These are phyloP conservation scores for Pneumocystis murina DNA, from an alignment of 1,139 yeast genomes.

Conservation along the genomic window DNA sequence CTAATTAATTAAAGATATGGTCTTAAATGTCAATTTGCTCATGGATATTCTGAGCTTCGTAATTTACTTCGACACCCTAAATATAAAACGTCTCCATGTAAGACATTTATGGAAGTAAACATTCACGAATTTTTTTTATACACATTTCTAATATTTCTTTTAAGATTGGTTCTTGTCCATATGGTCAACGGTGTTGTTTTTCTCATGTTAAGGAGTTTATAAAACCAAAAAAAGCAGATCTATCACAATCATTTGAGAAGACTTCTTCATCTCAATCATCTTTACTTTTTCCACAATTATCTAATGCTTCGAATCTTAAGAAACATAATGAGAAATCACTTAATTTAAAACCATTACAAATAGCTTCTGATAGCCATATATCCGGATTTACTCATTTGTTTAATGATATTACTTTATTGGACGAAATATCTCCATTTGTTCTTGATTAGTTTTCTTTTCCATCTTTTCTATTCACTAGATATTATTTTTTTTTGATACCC, in stretches of 20 bases:
- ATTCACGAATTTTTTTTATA: neutral
- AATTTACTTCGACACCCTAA: constrained; percentile 6
- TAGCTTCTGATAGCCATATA: neutral
- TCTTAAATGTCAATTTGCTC: constrained; percentile 10
- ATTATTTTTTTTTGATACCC: neutral
- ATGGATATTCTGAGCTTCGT: constrained; percentile 6
- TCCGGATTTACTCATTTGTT: neutral
- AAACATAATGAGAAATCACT: neutral
- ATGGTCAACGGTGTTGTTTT: constrained; percentile 11
- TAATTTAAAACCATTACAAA: neutral
- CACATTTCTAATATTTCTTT: neutral
- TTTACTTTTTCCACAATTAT: neutral
- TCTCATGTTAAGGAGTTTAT: constrained; percentile 2
- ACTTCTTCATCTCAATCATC: neutral
- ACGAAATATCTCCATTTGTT: neutral
- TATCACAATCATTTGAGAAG: neutral
- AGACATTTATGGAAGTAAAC: constrained; percentile 1
- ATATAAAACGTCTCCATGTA: constrained; percentile 9
- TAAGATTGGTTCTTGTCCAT: constrained; percentile 8
- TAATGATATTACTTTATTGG: neutral
- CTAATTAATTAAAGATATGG: constrained; percentile 2
- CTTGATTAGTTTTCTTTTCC: neutral
- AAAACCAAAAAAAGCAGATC: neutral
- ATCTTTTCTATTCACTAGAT: neutral
- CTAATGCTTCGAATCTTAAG: neutral